Conservation (phyloP, 1,284 basidiomycete species). For the Schizophyllum amplum region DNA sequence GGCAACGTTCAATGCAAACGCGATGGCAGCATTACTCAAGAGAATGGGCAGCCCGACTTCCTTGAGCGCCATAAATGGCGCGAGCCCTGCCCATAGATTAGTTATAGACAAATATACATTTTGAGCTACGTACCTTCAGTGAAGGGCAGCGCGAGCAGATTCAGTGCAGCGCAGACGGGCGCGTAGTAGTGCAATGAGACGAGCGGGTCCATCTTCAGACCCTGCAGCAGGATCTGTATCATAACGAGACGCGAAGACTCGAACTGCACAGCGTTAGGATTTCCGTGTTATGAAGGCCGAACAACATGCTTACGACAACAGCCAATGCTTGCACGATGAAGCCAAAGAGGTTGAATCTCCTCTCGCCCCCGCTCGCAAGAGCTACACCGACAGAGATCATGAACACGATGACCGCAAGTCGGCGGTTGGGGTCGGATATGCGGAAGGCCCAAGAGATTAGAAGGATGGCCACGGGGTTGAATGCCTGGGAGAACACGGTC, state of each 20-base stretch:
- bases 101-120: neutral
- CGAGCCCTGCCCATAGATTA: slow-evolving; percentile 38
- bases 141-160: slow-evolving; percentile 78
- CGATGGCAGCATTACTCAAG: slow-evolving; percentile 79
- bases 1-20: slow-evolving; percentile 88
- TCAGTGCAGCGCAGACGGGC: slow-evolving; percentile 91
- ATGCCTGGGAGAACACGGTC: slow-evolving; percentile 52
- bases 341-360: slow-evolving; percentile 79
- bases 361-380: slow-evolving; percentile 82
- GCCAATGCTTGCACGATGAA: slow-evolving; percentile 82
- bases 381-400: slow-evolving; percentile 92
- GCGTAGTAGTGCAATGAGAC: slow-evolving; percentile 96
- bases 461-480: slow-evolving; percentile 93
- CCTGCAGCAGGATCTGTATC: slow-evolving; percentile 93
- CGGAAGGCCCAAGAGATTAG: slow-evolving; percentile 90
- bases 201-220: slow-evolving; percentile 95
- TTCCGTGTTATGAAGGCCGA: slow-evolving; percentile 5
- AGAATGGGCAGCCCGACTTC: slow-evolving; percentile 74
- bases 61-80: slow-evolving; percentile 73
- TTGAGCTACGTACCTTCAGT: slow-evolving; percentile 52
- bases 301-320: slow-evolving; percentile 48
- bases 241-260: slow-evolving; percentile 90
- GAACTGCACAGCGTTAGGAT: slow-evolving; percentile 38
- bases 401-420: slow-evolving; percentile 76
- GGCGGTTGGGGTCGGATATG: slow-evolving; percentile 82